Evolutionary conservation across 2,329 filamentous ascomycete species (phyloP).

Genomic region (Paraphoma chrysanthemicola): DNA sequence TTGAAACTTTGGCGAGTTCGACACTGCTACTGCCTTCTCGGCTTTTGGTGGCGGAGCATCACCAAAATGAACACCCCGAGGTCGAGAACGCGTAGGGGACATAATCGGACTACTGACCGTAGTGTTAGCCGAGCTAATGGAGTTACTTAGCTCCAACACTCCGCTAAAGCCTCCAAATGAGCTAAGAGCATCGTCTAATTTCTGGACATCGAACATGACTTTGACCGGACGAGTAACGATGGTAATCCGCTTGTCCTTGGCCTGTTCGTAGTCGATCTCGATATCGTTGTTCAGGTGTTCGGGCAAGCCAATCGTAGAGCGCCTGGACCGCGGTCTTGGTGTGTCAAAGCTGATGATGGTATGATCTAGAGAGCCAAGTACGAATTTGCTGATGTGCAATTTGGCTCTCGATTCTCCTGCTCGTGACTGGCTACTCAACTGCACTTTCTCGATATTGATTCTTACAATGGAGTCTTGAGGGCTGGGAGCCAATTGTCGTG

Average conservation of each 20-base stretch:
- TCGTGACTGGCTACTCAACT: constrained; percentile 29
- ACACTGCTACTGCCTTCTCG: constrained; percentile 17
- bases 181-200: constrained; percentile 83
- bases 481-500: constrained; percentile 24
- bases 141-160: constrained; percentile 85
- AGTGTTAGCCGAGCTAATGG: constrained; percentile 77
- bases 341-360: constrained; percentile 60
- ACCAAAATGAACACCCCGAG: constrained; percentile 66
- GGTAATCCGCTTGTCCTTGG: constrained; percentile 55
- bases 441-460: constrained; percentile 28
- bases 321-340: constrained; percentile 32
- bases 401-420: constrained; percentile 25
- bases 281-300: constrained; percentile 39
- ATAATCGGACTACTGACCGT: constrained; percentile 52
- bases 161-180: constrained; percentile 93
- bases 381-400: constrained; percentile 51
- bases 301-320: constrained; percentile 23
- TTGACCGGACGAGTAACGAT: constrained; percentile 79
- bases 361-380: constrained; percentile 56
- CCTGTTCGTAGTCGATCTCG: constrained; percentile 42
- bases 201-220: constrained; percentile 77
- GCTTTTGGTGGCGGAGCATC: constrained; percentile 45
- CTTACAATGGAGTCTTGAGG: constrained; percentile 40
- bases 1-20: constrained; percentile 68
- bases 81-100: constrained; percentile 36